Evolutionary conservation across 306 rosid genomes (phyloP), one percentile per base, ranked within the genome.

Genomic region (Benincasa hispida): DNA sequence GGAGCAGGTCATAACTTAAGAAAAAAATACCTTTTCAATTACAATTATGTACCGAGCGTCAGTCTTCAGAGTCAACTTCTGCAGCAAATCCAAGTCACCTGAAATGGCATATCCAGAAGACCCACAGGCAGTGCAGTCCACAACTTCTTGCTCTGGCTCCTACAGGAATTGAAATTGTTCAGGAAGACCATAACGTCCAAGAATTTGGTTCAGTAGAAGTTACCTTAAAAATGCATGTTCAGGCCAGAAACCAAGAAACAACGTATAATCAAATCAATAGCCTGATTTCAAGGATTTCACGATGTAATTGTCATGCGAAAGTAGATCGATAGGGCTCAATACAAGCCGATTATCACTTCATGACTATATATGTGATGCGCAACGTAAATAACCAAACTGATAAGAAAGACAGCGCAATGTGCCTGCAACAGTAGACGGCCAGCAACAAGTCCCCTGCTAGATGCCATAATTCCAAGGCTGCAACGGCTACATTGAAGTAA

Each of bases 401-500:
- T 21, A 22, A 35, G 18, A 34, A 30, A 47, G 76, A 9, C 11
- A 32, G 3, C 9, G 48, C 4, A 54, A 72, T 34, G 30, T 76
- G 86, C 97, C 92, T 89, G 89, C 82, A 90, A 81, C 79, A 82
- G 76, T 76, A 92, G 75, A 74, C 97, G 95, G 74, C 99, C 97
- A 8, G 92, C 89, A 13, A 91, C 68, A 58, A 92, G 91, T 82
- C 99, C 96, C 74, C 93, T 81, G 82, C 97, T 87, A 39, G 97
- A 94, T 18, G 99, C 97, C 96, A 94, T 90, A 82, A 94, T 86
- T 85, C 99, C 96, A 66, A 94, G 96, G 81, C 97, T 92, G 84
- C 76, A 90, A 32, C 97, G 87, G 84, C 97, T 91, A 84, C 97
- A 94, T 53, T 88, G 87, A 80, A 91, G 96, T 88, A 91, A 89